Conservation (phyloP, 2,329 filamentous ascomycete species). For the Aspergillus viridinutans region DNA sequence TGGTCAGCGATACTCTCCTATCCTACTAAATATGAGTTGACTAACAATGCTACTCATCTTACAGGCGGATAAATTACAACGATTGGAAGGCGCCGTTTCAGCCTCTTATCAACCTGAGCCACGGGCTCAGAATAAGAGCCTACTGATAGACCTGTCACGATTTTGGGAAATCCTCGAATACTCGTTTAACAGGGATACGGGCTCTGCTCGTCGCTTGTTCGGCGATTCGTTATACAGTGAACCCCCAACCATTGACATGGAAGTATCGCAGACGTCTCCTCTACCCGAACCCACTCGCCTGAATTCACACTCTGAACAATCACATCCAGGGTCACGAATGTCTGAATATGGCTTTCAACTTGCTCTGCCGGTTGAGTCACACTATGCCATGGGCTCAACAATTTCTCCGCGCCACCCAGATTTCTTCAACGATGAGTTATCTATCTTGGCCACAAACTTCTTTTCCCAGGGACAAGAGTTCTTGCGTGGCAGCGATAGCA, state of each 20-base stretch:
- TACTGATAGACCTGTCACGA: constrained; percentile 44
- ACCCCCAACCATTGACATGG: constrained; percentile 22
- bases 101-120: constrained; percentile 39
- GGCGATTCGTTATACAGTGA: constrained; percentile 37
- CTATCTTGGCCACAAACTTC: constrained; percentile 47
- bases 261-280: constrained; percentile 43
- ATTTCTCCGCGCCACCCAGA: constrained; percentile 22
- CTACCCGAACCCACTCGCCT: constrained; percentile 43
- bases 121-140: constrained; percentile 30
- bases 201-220: constrained; percentile 38
- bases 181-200: constrained; percentile 38
- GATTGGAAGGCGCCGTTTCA: constrained; percentile 43
- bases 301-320: constrained; percentile 15
- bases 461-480: constrained; percentile 46
- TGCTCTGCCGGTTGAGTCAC: constrained; percentile 11
- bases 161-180: constrained; percentile 51
- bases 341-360: constrained; percentile 18
- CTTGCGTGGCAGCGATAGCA: constrained; percentile 35
- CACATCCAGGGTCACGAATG: constrained; percentile 8
- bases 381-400: constrained; percentile 14
- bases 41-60: not conserved
- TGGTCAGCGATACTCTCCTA: constrained; percentile 29
- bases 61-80: constrained; percentile 42
- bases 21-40: not conserved
- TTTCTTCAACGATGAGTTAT: constrained; percentile 40